phyloP scores from a whole-genome alignment of 345 rosid species.

The Citrus reticulata region DNA sequence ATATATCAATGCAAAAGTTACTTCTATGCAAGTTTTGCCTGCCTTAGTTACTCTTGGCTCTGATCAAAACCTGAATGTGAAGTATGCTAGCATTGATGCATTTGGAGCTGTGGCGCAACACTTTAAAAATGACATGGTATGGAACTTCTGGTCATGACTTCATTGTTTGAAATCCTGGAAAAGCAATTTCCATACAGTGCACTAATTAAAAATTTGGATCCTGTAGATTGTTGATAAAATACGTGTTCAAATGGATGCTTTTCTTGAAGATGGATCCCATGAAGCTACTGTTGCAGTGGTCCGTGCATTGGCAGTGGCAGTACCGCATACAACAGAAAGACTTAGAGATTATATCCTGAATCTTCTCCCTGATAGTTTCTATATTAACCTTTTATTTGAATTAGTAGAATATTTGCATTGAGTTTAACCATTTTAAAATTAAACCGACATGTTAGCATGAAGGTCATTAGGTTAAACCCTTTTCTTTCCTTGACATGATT shows the following conservation, averaged over 20 bases:
- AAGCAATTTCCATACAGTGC: neutral
- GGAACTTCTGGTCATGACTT: neutral
- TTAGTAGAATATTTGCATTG: neutral
- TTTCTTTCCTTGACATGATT: constrained; percentile 42
- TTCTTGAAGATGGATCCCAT: constrained; percentile 98
- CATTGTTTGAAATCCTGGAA: neutral
- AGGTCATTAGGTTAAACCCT: neutral
- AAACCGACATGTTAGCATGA: neutral
- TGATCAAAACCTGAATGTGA: constrained; percentile 83
- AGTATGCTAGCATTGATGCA: constrained; percentile 94
- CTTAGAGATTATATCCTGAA: constrained; percentile 87
- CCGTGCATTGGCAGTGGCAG: constrained; percentile 77
- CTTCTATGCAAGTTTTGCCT: constrained; percentile 79
- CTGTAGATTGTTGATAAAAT: constrained; percentile 95
- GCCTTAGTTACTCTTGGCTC: constrained; percentile 96
- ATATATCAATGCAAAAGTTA: constrained; percentile 73
- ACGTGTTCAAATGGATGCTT: constrained; percentile 98
- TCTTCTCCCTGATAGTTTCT: neutral
- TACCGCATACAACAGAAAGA: constrained; percentile 88
- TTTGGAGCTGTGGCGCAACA: constrained; percentile 96
- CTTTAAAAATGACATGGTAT: constrained; percentile 88
- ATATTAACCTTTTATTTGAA: constrained; percentile 1
- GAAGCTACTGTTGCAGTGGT: constrained; percentile 91
- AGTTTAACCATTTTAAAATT: constrained; percentile 4
- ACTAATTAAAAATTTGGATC: constrained; percentile 20